A percentile compares a stretch with the other conserved stretches of the same genome.
phyloP scores from a whole-genome alignment of 805 yeast species.

The Cyberlindnera samutprakarnensis region DNA sequence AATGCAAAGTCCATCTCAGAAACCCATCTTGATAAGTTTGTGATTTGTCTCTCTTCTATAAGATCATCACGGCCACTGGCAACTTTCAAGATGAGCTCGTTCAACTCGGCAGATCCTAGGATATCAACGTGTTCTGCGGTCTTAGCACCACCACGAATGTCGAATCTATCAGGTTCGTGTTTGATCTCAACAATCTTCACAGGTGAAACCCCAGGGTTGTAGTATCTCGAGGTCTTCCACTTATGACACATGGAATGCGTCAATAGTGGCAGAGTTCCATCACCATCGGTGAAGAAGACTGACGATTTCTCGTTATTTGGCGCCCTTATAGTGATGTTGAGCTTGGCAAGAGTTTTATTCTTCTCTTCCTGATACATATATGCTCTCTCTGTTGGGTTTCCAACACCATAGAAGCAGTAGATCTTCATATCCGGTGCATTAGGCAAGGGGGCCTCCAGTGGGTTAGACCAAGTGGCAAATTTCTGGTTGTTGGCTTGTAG shows the following conservation, averaged over 20 bases:
- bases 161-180: slow-evolving; percentile 91
- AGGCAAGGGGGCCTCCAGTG: slow-evolving; percentile 86
- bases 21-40: slow-evolving; percentile 59
- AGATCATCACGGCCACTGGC: slow-evolving; percentile 74
- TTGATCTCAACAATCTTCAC: slow-evolving; percentile 85
- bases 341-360: slow-evolving; percentile 39
- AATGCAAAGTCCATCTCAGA: slow-evolving; percentile 17
- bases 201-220: slow-evolving; percentile 68
- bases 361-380: slow-evolving; percentile 74
- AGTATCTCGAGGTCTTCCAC: slow-evolving; percentile 68
- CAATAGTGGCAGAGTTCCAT: slow-evolving; percentile 85
- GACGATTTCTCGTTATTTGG: slow-evolving; percentile 50
- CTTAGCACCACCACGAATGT: slow-evolving; percentile 93
- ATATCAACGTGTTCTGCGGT: slow-evolving; percentile 98
- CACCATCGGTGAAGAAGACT: slow-evolving; percentile 85
- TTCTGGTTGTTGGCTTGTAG: slow-evolving; percentile 57
- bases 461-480: slow-evolving; percentile 87
- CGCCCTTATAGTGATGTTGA: slow-evolving; percentile 67
- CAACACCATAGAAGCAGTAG: slow-evolving; percentile 92
- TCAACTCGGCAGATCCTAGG: slow-evolving; percentile 85
- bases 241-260: slow-evolving; percentile 89
- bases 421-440: slow-evolving; percentile 88
- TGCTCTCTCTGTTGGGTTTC: slow-evolving; percentile 92
- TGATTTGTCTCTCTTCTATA: slow-evolving; percentile 51
- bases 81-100: slow-evolving; percentile 74